Evolutionary conservation across 805 yeast genomes (phyloP).

Genomic region (Teunomyces pallodes): DNA sequence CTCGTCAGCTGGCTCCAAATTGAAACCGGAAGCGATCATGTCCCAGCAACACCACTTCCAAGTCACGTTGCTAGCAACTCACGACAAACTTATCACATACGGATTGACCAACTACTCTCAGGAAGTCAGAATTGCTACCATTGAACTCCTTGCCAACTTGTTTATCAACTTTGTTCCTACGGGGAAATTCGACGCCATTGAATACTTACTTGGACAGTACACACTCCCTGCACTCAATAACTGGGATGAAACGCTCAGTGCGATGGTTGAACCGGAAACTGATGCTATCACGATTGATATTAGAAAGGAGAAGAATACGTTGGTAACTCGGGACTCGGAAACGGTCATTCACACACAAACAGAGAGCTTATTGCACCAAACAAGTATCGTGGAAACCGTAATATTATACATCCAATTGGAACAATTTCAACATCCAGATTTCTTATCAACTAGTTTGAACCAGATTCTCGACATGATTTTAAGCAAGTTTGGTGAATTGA

Average conservation of each 20-base stretch:
- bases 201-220: constrained; percentile 32
- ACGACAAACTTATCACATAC: constrained; percentile 28
- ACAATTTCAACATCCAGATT: constrained; percentile 39
- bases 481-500: constrained; percentile 26
- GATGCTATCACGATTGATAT: constrained; percentile 14
- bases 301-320: constrained; percentile 20
- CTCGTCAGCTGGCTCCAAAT: constrained; percentile 34
- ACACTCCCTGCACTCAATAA: constrained; percentile 28
- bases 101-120: constrained; percentile 31
- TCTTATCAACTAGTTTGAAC: constrained; percentile 25
- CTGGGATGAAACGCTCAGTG: constrained; percentile 26
- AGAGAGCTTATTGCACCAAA: constrained; percentile 22
- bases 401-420: constrained; percentile 38
- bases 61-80: constrained; percentile 21
- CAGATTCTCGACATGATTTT: constrained; percentile 30
- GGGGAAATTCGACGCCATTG: constrained; percentile 34
- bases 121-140: constrained; percentile 37
- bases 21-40: constrained; percentile 44
- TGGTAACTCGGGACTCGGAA: constrained; percentile 26
- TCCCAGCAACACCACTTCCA: constrained; percentile 39
- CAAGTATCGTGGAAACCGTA: constrained; percentile 32
- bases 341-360: constrained; percentile 19
- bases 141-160: constrained; percentile 33
- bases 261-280: constrained; percentile 17
- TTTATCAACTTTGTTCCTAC: constrained; percentile 38